phyloP scores from a whole-genome alignment of 352 stramenopile species.

The Thraustochytrium sp. region DNA sequence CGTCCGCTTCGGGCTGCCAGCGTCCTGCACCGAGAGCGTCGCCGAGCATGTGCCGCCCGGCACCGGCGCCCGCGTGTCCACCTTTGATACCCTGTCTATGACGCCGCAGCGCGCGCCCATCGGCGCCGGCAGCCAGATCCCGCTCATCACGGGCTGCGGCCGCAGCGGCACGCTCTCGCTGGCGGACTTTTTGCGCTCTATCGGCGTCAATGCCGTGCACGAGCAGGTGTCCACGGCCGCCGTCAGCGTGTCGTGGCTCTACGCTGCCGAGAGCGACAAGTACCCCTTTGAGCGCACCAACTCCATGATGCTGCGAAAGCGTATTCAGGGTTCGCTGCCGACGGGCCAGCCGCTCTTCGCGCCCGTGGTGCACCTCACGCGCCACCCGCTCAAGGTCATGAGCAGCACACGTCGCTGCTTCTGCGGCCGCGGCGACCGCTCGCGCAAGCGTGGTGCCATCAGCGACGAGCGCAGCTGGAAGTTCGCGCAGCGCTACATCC shows the following conservation, averaged over 20 bases:
- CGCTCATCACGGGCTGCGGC: constrained; percentile 36
- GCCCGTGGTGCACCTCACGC: constrained; percentile 25
- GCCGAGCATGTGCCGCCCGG: no score
- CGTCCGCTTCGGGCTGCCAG: not conserved
- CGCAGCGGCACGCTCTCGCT: constrained; percentile 35
- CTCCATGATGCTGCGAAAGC: not conserved
- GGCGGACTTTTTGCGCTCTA: not conserved
- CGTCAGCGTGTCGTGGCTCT: constrained; percentile 40
- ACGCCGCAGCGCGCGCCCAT: not conserved
- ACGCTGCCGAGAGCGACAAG: not conserved
- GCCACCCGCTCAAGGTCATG: constrained; percentile 43
- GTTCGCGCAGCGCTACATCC: constrained; percentile 9
- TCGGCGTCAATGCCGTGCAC: constrained; percentile 25
- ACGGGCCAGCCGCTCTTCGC: constrained; percentile 4
- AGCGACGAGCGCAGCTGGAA: constrained; percentile 6
- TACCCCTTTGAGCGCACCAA: constrained; percentile 27
- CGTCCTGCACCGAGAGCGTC: not conserved
- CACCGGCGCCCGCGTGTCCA: not conserved
- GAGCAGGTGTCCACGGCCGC: not conserved
- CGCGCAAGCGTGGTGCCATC: not conserved
- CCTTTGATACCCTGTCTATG: not conserved
- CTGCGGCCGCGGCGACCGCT: constrained; percentile 28
- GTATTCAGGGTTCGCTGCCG: not conserved
- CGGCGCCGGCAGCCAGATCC: not conserved
- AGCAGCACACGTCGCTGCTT: constrained; percentile 35